Conservation (phyloP, 1,139 yeast genomes). For the Geotrichum armillariae region DNA sequence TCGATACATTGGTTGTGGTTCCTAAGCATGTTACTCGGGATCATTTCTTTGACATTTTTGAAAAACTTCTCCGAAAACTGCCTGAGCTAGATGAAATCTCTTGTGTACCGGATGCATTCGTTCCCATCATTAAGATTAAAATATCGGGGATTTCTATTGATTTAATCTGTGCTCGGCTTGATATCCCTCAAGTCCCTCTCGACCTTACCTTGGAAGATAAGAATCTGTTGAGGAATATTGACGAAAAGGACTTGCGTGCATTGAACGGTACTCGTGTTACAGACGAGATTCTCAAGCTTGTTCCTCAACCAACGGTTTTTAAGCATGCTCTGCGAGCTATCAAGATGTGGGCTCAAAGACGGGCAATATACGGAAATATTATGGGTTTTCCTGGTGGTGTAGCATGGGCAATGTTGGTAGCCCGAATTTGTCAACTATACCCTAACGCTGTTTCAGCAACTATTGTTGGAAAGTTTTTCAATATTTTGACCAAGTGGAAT, state of each 20-base stretch:
- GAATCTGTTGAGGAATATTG: conserved; percentile 77
- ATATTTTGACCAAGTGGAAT: conserved; percentile 83
- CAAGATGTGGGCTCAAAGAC: conserved; percentile 93
- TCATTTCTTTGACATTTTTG: conserved; percentile 83
- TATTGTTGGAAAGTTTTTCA: conserved; percentile 82
- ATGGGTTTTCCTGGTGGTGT: conserved; percentile 99
- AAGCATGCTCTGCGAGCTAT: conserved; percentile 90
- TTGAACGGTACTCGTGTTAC: conserved; percentile 97
- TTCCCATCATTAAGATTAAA: conserved; percentile 88
- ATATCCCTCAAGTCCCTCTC: conserved; percentile 77
- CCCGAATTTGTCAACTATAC: conserved; percentile 91
- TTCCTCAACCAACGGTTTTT: conserved; percentile 91
- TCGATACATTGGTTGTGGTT: conserved; percentile 90
- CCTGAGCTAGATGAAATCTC: conserved; percentile 87
- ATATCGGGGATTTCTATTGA: conserved; percentile 90
- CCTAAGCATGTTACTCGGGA: conserved; percentile 94
- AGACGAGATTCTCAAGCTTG: conserved; percentile 83
- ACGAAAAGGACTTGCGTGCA: conserved; percentile 85
- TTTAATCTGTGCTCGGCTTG: conserved; percentile 77
- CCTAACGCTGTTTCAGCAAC: conserved; percentile 96
- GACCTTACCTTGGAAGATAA: conserved; percentile 79
- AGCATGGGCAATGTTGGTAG: conserved; percentile 99
- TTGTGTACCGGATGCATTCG: conserved; percentile 94
- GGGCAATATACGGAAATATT: conserved; percentile 91
- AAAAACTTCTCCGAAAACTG: conserved; percentile 60